These are phyloP conservation scores for Ceratocystis eucalypticola DNA, from an alignment of 2,329 filamentous ascomycete genomes.

Conservation along the genomic window DNA sequence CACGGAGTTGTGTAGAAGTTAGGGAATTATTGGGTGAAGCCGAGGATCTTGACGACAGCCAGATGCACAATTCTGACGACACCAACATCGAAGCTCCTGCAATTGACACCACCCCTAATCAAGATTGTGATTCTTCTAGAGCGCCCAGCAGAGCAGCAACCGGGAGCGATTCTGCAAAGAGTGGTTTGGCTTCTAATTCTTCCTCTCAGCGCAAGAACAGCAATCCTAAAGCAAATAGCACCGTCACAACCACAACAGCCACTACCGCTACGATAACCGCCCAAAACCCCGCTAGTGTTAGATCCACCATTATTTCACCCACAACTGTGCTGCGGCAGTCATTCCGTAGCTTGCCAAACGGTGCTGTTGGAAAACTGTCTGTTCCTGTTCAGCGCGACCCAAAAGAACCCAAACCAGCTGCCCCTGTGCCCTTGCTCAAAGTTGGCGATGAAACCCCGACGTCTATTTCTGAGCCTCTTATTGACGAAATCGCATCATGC, in stretches of 20 bases:
- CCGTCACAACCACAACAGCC: not conserved
- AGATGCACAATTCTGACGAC: constrained; percentile 24
- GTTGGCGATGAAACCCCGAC: constrained; percentile 95
- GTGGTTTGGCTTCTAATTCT: constrained; percentile 32
- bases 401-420: constrained; percentile 61
- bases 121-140: constrained; percentile 20
- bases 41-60: constrained; percentile 39
- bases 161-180: constrained; percentile 39
- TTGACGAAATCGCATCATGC: constrained; percentile 95
- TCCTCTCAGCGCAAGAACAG: constrained; percentile 26
- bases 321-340: constrained; percentile 20
- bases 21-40: constrained; percentile 76
- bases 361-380: constrained; percentile 32
- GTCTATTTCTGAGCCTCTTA: constrained; percentile 73
- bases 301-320: constrained; percentile 17
- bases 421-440: constrained; percentile 92
- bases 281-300: constrained; percentile 9
- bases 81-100: not conserved
- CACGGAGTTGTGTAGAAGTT: constrained; percentile 84
- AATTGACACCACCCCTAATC: not conserved
- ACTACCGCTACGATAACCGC: not conserved
- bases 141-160: constrained; percentile 14
- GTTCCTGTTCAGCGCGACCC: constrained; percentile 46
- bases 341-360: constrained; percentile 29
- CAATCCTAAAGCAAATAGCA: constrained; percentile 8